These are phyloP conservation scores for Meira nashicola DNA, from an alignment of 1,284 basidiomycete species.

Conservation along the genomic window DNA sequence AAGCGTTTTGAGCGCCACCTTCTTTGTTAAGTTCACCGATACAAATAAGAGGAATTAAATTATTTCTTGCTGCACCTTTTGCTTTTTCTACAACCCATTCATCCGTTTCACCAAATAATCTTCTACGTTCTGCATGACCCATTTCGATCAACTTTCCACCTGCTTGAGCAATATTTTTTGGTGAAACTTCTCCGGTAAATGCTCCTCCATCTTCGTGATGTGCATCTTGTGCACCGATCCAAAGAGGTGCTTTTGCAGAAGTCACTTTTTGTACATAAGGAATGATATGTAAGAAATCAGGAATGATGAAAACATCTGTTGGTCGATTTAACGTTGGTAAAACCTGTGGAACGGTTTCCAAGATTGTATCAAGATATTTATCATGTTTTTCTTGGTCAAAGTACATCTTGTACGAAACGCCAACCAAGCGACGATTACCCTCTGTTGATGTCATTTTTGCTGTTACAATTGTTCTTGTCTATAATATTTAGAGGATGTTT, in stretches of 20 bases:
- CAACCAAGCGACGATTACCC: conserved; percentile 28
- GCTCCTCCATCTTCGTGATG: conserved; percentile 36
- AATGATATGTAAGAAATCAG: conserved; percentile 41
- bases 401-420: conserved; percentile 50
- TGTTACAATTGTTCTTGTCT: no score
- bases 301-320: conserved; percentile 43
- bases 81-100: conserved; percentile 36
- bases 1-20: conserved; percentile 25
- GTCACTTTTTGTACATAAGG: not conserved
- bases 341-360: conserved; percentile 52
- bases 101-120: conserved; percentile 44
- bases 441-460: not conserved
- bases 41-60: conserved; percentile 43
- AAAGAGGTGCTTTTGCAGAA: conserved; percentile 13
- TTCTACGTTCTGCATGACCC: conserved; percentile 42
- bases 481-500: no score
- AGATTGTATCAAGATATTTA: conserved; percentile 56
- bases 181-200: conserved; percentile 46
- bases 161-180: conserved; percentile 32
- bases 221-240: conserved; percentile 41
- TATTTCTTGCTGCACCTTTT: conserved; percentile 24
- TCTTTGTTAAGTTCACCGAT: conserved; percentile 34
- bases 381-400: conserved; percentile 47
- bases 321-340: conserved; percentile 29
- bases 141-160: conserved; percentile 44